Base-by-base conservation (phyloP, 768 basidiomycete species). In the Xerocomus spinulosus region DNA sequence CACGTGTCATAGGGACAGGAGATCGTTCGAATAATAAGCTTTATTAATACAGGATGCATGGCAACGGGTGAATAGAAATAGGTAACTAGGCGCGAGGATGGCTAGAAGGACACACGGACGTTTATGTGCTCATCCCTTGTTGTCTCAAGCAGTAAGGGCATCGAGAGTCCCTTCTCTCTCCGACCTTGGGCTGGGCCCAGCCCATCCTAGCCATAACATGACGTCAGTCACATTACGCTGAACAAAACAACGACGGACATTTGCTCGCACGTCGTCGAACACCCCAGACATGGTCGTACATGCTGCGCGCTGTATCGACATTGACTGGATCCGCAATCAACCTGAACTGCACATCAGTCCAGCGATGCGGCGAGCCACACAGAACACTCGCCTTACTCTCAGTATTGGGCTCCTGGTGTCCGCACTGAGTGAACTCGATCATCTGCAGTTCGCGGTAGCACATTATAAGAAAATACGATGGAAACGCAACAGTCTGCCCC, bases 241-340 rank as follows among this genome's bases (percentile, higher is more conserved):
- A 39, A 44, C 29, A 43, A 28, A 41, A 15, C 21, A 42, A 17
- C 18, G 28, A 51, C 70, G 23, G 40, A 76, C 76, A 63, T 66
- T 58, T 75, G 73, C 21, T 24, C 50, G 52, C 76, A 77, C 6
- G 68, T 74, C 39, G 63, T 46, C 18, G 67, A 4, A 42, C 76
- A 78, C 14, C 56, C 64, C 9, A 49, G 30, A 52, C 76, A 74
- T 7, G 64, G 55, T 9, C 58, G 43, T 23, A 46, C 42, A 50
- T 77, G 76, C 9, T 46, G 37, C 6, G 60, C 48, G 46, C 75
- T 77, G 50, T 77, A 77, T 42, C 75, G 71, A 52, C 76, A 78
- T 36, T 50, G 57, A 50, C 49, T 48, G 35, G 64, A 65, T 25
- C 59, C 52, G 45, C 76, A 78, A 52, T 78, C 75, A 45, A 76